Evolutionary conservation across 805 yeast genomes (phyloP), one percentile per base, ranked within the genome.

Genomic region (Ogataea ganodermae): DNA sequence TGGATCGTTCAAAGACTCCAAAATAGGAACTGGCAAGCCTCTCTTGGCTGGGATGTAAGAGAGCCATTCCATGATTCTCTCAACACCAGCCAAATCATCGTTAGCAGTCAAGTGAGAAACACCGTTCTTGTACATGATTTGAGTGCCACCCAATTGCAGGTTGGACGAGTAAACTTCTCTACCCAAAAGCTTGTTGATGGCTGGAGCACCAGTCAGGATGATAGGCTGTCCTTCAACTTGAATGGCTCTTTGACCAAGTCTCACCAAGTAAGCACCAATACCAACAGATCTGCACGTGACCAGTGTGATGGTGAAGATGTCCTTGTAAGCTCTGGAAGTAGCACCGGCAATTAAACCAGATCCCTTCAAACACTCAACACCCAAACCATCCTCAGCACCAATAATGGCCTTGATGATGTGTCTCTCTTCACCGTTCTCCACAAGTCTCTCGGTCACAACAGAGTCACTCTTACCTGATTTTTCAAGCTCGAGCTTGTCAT

Each of bases 251-350:
- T 94, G 98, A 63, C 99, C 99, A 58, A 94, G 79, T 72, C 99
- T 86, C 35, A 94, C 99, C 67, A 94, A 78, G 67, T 94, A 94
- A 38, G 99, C 99, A 76, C 99, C 99, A 69, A 94, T 94, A 84
- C 99, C 99, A 62, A 94, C 99, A 44, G 98, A 91, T 79, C 99
- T 85, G 75, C 98, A 91, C n/a, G 99, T 94, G 46, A 94, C 99
- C 68, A 94, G 78, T n/a, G 99, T 92, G 50, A 91, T 82, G 17
- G 99, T 94, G 76, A 94, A 94, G 53, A 94, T 94, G 66, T 94
- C 99, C 68, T 88, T 87, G 81, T 94, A 94, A 17, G 99, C 99
- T 68, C 89, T 84, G 10, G 97, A 88, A 39, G 99, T 94, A 23
- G 96, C 96, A 71, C 99, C 99, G 18, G 99, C 99, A 73, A 94